Base-by-base conservation (phyloP, 208 protist genomes). In the Acanthamoeba healyi region DNA sequence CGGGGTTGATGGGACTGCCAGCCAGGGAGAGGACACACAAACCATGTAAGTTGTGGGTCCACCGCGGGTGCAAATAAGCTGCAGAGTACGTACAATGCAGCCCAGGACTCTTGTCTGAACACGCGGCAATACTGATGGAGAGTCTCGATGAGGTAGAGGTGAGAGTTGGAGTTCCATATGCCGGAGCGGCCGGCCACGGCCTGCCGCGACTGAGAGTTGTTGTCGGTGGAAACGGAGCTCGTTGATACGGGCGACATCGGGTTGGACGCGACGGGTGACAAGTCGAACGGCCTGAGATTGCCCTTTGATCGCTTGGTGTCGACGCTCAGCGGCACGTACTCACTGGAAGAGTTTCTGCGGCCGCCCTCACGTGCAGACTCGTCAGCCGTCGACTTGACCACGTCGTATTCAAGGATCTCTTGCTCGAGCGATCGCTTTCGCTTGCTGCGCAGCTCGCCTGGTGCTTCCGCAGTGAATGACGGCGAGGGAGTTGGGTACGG, bases 61-160 rank as follows among this genome's bases (percentile, higher is more conserved):
- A 10, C 51, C 19, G 14, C 51, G 14, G 14, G 10, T 19, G 51
- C 10, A 19, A 58, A 24, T 58, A 58, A n/a, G n/a, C n/a, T 58
- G 10, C 19, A 58, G 51, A 58, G 19, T 58, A 58, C 63, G 63
- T 72, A 72, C 24, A 79, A 79, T 38, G 70, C 70, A 24, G 70
- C 15, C 70, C 70, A 79, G 70, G 34, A 79, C 26, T 79, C 70
- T 5, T 42, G 24, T 3, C 70, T 12, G 36, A 79, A 79, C 5
- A 79, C 70, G 10, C 70, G 70, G 36, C 70, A 79, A 32, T 79
- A 79, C 36, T 79, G 70, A 24, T 79, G 70, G 26, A 79, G 70
- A 7, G 70, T 79, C 70, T 79, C 70, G 17, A 79, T 79, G 36
- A 79, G 36, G 38, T 7, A 79, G 7, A 79, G 70, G 38, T 79